Base-by-base conservation (phyloP, 108 stramenopile genomes). In the Cyclotella atomus region DNA sequence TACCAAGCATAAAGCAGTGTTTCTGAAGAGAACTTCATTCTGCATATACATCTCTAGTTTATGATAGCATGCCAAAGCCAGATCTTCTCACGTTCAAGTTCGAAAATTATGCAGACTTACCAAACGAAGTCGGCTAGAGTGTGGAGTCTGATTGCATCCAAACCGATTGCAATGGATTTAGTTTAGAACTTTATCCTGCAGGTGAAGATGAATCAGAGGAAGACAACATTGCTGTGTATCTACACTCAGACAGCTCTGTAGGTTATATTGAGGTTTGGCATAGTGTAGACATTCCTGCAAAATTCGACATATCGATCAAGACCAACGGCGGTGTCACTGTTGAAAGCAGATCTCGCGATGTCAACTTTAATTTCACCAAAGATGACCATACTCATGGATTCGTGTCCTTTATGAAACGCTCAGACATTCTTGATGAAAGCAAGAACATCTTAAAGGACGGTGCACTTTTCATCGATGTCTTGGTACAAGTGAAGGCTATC, bases 381-480 rank as follows among this genome's bases (percentile, higher is more conserved):
- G 47, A 19, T 9, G 47, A 17, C 10, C n/a, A n/a, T 9, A 4
- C 16, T n/a, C n/a, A 4, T 9, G 4, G n/a, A 49, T 17, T 12
- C 12, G 38, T 12, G 38, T 9, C 12, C 9, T 9, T 41, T 7
- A 64, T 64, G 23, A 65, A 46, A 49, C 3, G 64, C 1, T 47
- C 46, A 49, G 45, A 47, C 29, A 49, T 68, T 54, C 33, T 68
- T 24, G 24, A 54, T 54, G 35, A 34, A 9, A n/a, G 2, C 29
- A 52, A 66, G 5, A 35, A 35, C 24, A 54, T 68, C 45, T 23
- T 68, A 6, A 20, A 47, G 3, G 21, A 36, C 23, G 66, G 52
- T 29, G 35, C 66, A 36, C 52, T 68, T 24, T 28, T 16, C n/a
- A 54, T 68, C 28, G 66, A 68, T 21, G 32, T 68, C 9, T 6